phyloP scores from a whole-genome alignment of 768 basidiomycete species.

The Phaffia tasmanica region DNA sequence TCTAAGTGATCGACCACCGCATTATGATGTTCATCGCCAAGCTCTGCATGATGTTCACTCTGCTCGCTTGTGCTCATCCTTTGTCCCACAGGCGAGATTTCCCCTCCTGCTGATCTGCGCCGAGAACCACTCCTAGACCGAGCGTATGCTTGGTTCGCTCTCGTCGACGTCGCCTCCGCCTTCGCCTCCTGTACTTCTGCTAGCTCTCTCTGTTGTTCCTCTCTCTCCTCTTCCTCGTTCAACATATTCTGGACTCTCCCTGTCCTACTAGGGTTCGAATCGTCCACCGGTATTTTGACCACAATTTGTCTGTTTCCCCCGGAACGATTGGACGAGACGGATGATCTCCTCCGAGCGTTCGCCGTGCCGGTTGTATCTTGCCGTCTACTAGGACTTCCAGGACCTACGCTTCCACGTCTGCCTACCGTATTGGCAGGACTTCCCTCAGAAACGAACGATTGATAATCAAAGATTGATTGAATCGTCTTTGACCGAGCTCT shows the following conservation, averaged over 20 bases:
- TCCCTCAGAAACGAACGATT: not conserved
- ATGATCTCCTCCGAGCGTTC: not conserved
- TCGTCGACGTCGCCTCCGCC: not conserved
- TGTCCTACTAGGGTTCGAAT: not conserved
- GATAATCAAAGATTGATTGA: slow-evolving; percentile 18
- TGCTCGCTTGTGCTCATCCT: not conserved
- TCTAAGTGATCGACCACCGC: slow-evolving; percentile 22
- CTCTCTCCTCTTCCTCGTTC: not conserved
- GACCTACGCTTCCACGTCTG: not conserved
- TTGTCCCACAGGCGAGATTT: not conserved
- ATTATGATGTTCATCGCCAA: slow-evolving; percentile 14
- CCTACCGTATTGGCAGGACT: not conserved
- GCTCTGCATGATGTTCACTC: slow-evolving; percentile 17
- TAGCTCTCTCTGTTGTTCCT: not conserved
- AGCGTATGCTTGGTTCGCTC: too few relatives aligned
- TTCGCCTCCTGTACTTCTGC: not conserved
- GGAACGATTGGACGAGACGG: slow-evolving; percentile 1
- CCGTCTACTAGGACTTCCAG: too few relatives aligned
- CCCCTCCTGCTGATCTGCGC: not conserved
- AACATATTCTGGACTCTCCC: not conserved
- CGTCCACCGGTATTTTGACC: not conserved
- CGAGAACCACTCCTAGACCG: too few relatives aligned
- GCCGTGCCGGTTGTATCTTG: not conserved
- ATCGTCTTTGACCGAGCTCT: slow-evolving; percentile 22
- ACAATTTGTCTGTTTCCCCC: not conserved